These are phyloP conservation scores for Exsudoporus frostii DNA, from an alignment of 768 basidiomycete genomes.

Conservation along the genomic window DNA sequence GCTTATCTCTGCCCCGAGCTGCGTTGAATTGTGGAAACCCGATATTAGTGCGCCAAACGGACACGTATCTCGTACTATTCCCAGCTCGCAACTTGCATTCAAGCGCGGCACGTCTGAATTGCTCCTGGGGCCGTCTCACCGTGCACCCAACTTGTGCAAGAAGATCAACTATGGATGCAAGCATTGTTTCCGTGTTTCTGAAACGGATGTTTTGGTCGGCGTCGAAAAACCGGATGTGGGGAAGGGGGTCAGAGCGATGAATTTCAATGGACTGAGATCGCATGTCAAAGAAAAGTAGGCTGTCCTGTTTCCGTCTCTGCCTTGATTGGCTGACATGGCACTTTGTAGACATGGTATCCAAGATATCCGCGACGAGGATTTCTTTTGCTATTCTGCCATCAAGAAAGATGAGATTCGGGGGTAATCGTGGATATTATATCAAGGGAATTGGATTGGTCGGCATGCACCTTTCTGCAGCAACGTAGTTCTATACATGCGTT, in stretches of 20 bases:
- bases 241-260: constrained; percentile 31
- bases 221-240: not conserved
- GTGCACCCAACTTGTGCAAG: constrained; percentile 31
- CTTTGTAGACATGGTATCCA: constrained; percentile 46
- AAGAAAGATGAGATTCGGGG: no score
- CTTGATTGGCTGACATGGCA: constrained; percentile 3
- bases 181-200: constrained; percentile 38
- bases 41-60: no score
- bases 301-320: not conserved
- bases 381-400: constrained; percentile 31
- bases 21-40: not conserved
- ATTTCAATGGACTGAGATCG: constrained; percentile 57
- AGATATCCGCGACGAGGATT: constrained; percentile 53
- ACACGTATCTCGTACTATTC: not conserved
- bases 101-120: constrained; percentile 22
- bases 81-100: constrained; percentile 4
- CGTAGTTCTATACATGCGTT: not conserved
- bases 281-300: constrained; percentile 62
- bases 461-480: no score
- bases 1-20: rapidly evolving
- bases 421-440: not conserved
- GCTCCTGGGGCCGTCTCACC: constrained; percentile 15
- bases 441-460: no score
- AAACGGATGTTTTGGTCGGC: not conserved
- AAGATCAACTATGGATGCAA: constrained; percentile 49